Evolutionary conservation across 1,284 basidiomycete genomes (phyloP).

Genomic region (Phaffia rhodozyma): DNA sequence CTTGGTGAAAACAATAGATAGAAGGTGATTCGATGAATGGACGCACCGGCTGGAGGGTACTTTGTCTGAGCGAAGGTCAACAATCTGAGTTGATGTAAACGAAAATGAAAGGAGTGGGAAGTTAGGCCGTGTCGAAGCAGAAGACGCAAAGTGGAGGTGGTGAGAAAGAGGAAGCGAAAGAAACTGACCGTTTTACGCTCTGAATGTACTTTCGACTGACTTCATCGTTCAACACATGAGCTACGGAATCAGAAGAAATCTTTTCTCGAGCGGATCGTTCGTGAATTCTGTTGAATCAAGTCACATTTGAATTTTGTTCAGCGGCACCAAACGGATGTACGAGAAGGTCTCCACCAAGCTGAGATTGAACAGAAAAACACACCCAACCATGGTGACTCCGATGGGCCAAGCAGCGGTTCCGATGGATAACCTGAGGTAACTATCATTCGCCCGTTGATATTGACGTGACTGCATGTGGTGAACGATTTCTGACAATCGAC

Average conservation of each 20-base stretch:
- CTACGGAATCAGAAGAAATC: conserved; percentile 91
- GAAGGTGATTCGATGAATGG: conserved; percentile 26
- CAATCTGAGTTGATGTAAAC: conserved; percentile 41
- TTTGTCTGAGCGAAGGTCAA: conserved; percentile 91
- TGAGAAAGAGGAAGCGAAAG: not conserved
- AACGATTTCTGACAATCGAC: conserved; percentile 85
- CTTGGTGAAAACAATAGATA: not conserved
- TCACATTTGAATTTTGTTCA: too few species aligned
- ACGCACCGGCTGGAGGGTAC: conserved; percentile 78
- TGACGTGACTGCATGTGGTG: conserved; percentile 90
- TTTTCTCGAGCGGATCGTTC: conserved; percentile 94
- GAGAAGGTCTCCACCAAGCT: not conserved
- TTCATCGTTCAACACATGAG: conserved; percentile 97
- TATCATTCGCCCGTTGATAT: conserved; percentile 91
- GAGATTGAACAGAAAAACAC: conserved; percentile 28
- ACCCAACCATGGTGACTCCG: conserved; percentile 98
- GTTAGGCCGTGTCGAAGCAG: not conserved
- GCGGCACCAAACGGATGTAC: not conserved
- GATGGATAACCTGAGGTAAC: conserved; percentile 90
- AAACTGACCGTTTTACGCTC: conserved; percentile 72
- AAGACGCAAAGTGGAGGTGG: not conserved
- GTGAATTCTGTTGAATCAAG: conserved; percentile 60
- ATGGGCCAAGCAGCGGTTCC: conserved; percentile 99
- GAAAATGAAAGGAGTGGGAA: not conserved
- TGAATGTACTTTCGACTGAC: conserved; percentile 98